Evolutionary conservation across 179 eudicot genomes (phyloP), one percentile per base, ranked within the genome.

Genomic region (Beta macrorhiza): DNA sequence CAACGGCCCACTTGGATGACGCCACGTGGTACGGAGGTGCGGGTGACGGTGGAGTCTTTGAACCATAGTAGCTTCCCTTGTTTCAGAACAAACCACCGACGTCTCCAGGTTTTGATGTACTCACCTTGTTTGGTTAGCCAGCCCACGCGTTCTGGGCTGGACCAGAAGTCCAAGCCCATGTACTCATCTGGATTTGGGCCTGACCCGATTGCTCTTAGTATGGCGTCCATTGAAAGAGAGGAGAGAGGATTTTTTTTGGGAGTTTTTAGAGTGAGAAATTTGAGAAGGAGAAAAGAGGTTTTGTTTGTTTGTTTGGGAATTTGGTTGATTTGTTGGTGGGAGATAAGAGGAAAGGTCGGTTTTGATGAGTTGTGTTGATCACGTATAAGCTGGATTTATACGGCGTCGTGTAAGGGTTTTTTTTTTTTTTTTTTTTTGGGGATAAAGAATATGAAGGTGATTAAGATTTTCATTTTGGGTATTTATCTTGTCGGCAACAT

Each of bases 51-150:
- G 4, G 92, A 87, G 9, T 94, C 92, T 82, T 88, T 91, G 86
- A 94, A 94, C 98, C 98, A 94, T 78, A 92, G 84, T 32, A 94
- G 89, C 70, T 89, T 94, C 0, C 98, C 98, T 78, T 90, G 93
- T 67, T 94, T 94, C n/a, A 94, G 84, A 5, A 94, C 93, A 84
- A 94, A 94, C 98, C 98, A 94, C 2, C 97, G 91, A 7, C 98
- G 97, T 3, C 97, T 86, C 98, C 98, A 94, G 3, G 94, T 91
- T 81, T 88, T 89, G 84, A 90, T 91, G 91, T 89, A 90, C 84
- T 90, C 97, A 82, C 97, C 98, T 83, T 94, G 97, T 78, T 94
- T 94, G 7, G 88, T 90, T 29, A 94, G 88, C 95, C 93, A 92
- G 22, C 98, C 98, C 73, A 76, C 80, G 1, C 95, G 90, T 32